Evolutionary conservation across 805 yeast genomes (phyloP).

Genomic region (Pichia cabralensis): DNA sequence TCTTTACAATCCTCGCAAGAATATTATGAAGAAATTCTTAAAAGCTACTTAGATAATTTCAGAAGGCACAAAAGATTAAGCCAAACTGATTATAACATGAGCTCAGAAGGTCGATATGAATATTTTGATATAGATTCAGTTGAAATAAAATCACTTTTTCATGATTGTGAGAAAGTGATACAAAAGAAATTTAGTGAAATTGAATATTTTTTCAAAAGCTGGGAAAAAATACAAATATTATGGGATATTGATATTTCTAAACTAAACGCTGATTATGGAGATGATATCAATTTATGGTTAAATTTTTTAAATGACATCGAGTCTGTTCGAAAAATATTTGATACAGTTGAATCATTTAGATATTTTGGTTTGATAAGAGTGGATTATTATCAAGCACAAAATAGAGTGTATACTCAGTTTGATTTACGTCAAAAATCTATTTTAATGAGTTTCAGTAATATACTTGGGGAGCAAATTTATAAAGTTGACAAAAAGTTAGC

Average conservation of each 20-base stretch:
- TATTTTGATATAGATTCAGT: neutral
- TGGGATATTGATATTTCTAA: constrained; percentile 46
- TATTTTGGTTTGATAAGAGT: constrained; percentile 34
- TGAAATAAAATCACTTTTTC: constrained; percentile 12
- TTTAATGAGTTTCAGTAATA: too few relatives aligned
- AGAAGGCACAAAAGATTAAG: too few relatives aligned
- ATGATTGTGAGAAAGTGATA: neutral
- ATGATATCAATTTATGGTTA: constrained; percentile 38
- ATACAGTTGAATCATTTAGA: constrained; percentile 33
- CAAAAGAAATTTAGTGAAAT: neutral
- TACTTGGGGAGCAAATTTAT: too few relatives aligned
- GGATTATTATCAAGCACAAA: constrained; percentile 43
- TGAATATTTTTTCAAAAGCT: constrained; percentile 16
- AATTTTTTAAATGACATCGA: constrained; percentile 34
- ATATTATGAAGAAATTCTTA: constrained; percentile 19
- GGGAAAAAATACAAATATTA: constrained; percentile 47
- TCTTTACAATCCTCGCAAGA: constrained; percentile 29
- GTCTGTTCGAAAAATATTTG: constrained; percentile 36
- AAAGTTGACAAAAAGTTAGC: too few relatives aligned
- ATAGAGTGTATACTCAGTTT: constrained; percentile 37
- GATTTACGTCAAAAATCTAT: constrained; percentile 41
- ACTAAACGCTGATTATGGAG: constrained; percentile 27
- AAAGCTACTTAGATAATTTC: too few relatives aligned
- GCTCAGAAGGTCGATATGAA: neutral
- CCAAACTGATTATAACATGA: too few relatives aligned